Base-by-base conservation (phyloP, 1,139 yeast genomes). In the Nakaseomyces sp. region DNA sequence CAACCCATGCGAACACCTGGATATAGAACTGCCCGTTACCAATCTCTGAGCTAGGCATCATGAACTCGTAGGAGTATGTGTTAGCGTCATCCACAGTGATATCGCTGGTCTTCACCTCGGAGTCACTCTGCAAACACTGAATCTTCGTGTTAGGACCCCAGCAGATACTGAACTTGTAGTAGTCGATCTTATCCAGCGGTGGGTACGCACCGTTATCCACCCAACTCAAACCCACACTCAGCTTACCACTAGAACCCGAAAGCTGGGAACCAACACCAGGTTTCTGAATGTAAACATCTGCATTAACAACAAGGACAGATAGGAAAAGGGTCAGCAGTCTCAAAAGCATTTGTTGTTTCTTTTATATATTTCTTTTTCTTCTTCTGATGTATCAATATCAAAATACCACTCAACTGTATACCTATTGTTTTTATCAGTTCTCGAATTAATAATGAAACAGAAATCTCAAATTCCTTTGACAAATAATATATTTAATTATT, bases 11-110 rank as follows among this genome's bases (percentile, higher is more conserved):
- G 52, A 71, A 76, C 33, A 88, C 61, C 65, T 88, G 96, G 52
- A 88, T 66, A 61, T 67, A 87, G 62, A 74, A 88, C 47, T 66
- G 67, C 20, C 96, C 96, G 57, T 72, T 66, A 4, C 76, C 75
- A 30, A 76, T 82, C 12, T 56, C 57, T 15, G 68, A 49, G 1
- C 74, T 63, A 5, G 68, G 67, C 43, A 81, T 61, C 1, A 59
- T 43, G 3, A 77, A 74, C 0, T 69, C 60, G 53, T 72, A 72
- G 1, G 67, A 48, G 45, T 66, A 57, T 12, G 38, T 48, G 16
- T 43, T 45, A n/a, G n/a, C n/a, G 12, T 37, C 42, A 12, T 44
- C 47, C 41, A 55, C 55, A 17, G 56, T 46, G 37, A 69, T 38
- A 31, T 55, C 55, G 35, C 54, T 26, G 3, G 68, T 55, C 1